These are phyloP conservation scores for Diddensiella caesifluorescens DNA, from an alignment of 805 yeast species.

Conservation along the genomic window DNA sequence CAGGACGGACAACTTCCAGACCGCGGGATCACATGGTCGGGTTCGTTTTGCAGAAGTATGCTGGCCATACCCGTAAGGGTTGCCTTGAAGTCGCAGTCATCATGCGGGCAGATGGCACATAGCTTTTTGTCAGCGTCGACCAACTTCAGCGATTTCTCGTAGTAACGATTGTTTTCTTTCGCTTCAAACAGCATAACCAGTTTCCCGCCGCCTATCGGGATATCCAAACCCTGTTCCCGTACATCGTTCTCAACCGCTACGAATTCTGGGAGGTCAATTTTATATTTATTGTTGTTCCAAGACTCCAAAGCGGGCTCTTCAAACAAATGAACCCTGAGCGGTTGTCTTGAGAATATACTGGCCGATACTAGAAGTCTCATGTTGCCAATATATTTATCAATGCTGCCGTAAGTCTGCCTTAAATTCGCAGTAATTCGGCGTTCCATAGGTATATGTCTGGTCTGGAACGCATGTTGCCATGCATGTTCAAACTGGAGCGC, in stretches of 20 bases:
- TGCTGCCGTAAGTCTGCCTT: constrained; percentile 11
- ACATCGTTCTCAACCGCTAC: constrained; percentile 12
- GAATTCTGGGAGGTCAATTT: constrained; percentile 15
- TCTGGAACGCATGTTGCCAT: constrained; percentile 66
- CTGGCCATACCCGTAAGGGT: constrained; percentile 12
- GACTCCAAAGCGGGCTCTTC: constrained; percentile 20
- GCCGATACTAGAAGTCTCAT: constrained; percentile 27
- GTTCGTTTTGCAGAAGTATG: neutral
- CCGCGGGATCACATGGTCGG: constrained; percentile 12
- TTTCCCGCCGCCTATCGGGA: constrained; percentile 19
- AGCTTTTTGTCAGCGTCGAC: neutral
- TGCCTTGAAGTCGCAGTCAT: constrained; percentile 5
- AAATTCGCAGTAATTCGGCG: constrained; percentile 36
- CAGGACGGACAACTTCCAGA: constrained; percentile 18
- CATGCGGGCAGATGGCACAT: constrained; percentile 11
- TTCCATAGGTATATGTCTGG: constrained; percentile 49
- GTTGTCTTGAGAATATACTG: constrained; percentile 22
- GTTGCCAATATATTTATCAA: constrained; percentile 27
- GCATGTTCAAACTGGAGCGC: constrained; percentile 84
- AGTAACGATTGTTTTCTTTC: neutral
- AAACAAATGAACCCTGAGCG: constrained; percentile 27
- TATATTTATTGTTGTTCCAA: constrained; percentile 28
- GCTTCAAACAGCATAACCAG: constrained; percentile 1
- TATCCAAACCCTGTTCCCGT: neutral
- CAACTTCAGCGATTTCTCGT: constrained; percentile 2